These are phyloP conservation scores for Pythium sp. DNA, from an alignment of 352 stramenopile genomes.

Conservation along the genomic window DNA sequence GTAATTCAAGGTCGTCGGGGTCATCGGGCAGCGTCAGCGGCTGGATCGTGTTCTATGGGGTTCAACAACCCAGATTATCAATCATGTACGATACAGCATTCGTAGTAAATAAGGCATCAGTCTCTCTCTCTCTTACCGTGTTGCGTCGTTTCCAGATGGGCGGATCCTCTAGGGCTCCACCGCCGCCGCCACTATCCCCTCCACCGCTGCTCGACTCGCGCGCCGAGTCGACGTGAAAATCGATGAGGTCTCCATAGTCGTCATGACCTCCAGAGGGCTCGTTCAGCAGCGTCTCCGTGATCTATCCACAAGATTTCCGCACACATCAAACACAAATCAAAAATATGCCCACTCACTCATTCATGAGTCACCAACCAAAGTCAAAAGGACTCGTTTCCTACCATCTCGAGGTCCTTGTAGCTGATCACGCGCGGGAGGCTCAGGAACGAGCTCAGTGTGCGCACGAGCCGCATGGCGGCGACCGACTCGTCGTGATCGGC, in stretches of 20 bases:
- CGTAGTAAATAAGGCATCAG: too few relatives aligned
- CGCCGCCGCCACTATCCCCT: not conserved
- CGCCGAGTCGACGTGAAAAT: slow-evolving; percentile 64
- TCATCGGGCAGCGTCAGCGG: slow-evolving; percentile 43
- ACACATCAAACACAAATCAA: not conserved
- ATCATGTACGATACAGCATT: not conserved
- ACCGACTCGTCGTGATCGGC: slow-evolving; percentile 23
- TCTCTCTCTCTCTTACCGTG: slow-evolving; percentile 19
- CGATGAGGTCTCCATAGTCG: slow-evolving; percentile 65
- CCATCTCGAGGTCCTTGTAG: slow-evolving; percentile 65
- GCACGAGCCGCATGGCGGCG: slow-evolving; percentile 48
- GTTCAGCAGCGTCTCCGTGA: slow-evolving; percentile 65
- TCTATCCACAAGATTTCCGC: slow-evolving; percentile 26
- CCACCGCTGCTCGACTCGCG: slow-evolving; percentile 28
- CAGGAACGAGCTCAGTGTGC: slow-evolving; percentile 64
- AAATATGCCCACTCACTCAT: not conserved
- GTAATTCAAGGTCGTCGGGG: slow-evolving; percentile 50
- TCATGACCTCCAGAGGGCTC: slow-evolving; percentile 43
- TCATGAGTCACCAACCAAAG: too few relatives aligned
- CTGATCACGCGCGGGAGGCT: slow-evolving; percentile 70
- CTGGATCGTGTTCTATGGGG: slow-evolving; percentile 33
- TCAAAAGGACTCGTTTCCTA: slow-evolving; percentile 7
- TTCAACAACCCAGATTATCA: not conserved
- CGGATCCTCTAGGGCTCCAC: slow-evolving; percentile 15
- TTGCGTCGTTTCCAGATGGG: slow-evolving; percentile 52